phyloP scores from a whole-genome alignment of 1,284 basidiomycete genomes.

The Inonotus obliquus region DNA sequence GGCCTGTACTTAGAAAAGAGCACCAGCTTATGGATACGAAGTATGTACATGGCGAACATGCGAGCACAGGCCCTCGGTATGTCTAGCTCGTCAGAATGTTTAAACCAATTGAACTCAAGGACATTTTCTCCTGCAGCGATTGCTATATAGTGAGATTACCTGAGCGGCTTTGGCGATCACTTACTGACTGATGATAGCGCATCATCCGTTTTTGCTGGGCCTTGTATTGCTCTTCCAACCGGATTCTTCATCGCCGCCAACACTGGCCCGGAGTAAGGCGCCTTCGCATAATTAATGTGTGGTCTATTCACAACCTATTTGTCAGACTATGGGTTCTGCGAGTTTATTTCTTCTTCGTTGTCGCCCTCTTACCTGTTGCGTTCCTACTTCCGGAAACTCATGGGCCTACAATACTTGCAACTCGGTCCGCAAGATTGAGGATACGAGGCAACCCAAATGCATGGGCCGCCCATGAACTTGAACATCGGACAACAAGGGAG shows the following conservation, averaged over 20 bases:
- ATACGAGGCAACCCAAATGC: conserved; percentile 22
- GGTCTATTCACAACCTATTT: no score
- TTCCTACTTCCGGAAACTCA: conserved; percentile 28
- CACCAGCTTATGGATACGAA: neutral
- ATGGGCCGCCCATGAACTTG: conserved; percentile 25
- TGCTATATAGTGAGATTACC: conserved; percentile 16
- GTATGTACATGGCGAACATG: conserved; percentile 10
- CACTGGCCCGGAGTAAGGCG: conserved; percentile 19
- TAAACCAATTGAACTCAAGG: no score
- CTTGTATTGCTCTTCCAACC: conserved; percentile 24
- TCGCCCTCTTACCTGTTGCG: conserved; percentile 24
- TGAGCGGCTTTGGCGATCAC: no score
- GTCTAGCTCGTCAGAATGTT: no score
- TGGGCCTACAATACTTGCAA: conserved; percentile 24
- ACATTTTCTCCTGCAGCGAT: conserved; percentile 10
- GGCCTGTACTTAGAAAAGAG: no score
- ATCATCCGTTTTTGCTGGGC: conserved; percentile 21
- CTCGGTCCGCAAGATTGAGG: conserved; percentile 22
- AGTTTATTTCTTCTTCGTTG: conserved; percentile 24
- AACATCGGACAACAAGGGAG: conserved; percentile 19
- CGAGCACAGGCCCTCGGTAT: conserved; percentile 2
- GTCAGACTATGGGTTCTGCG: conserved; percentile 28
- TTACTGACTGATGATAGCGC: neutral
- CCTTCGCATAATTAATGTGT: neutral
- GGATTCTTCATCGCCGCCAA: conserved; percentile 27